Conservation (phyloP, 208 protist species). For the Trypanosoma mega region DNA sequence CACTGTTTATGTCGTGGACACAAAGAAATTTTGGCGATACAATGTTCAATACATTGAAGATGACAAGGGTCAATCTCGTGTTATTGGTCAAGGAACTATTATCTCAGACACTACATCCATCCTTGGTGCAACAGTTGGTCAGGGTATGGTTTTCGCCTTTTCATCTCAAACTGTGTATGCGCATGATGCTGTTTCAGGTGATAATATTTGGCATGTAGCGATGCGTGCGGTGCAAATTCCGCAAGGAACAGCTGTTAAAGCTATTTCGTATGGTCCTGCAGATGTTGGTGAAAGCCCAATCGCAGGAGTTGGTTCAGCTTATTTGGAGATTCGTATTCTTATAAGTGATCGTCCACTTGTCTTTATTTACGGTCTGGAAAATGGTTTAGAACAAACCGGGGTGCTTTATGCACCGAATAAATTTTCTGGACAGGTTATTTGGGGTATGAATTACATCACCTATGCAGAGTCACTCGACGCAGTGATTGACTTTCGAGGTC, state of each 20-base stretch:
- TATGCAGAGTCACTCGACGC: background rate
- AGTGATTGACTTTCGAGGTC: slow-evolving; percentile 15
- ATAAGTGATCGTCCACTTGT: background rate
- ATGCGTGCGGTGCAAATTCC: background rate
- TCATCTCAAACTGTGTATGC: slow-evolving; percentile 1
- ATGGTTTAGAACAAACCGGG: slow-evolving; percentile 1
- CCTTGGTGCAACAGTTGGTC: slow-evolving; percentile 1
- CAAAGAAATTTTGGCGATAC: slow-evolving; percentile 8
- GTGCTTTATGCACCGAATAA: slow-evolving; percentile 4
- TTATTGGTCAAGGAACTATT: slow-evolving; percentile 6
- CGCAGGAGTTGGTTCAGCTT: background rate
- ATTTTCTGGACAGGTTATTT: slow-evolving; percentile 16
- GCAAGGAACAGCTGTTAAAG: background rate
- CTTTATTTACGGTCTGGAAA: slow-evolving; percentile 6
- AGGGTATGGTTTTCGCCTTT: slow-evolving; percentile 11
- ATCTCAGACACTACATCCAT: background rate
- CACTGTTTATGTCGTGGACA: slow-evolving; percentile 23
- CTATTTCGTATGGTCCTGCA: slow-evolving; percentile 10
- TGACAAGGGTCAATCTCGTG: background rate
- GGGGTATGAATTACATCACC: slow-evolving; percentile 16
- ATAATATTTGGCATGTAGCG: background rate
- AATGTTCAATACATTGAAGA: slow-evolving; percentile 21
- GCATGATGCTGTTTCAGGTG: slow-evolving; percentile 17
- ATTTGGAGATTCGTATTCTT: slow-evolving; percentile 15
- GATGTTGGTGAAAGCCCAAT: background rate